These are phyloP conservation scores for Pyricularia pennisetigena DNA, from an alignment of 2,329 filamentous ascomycete genomes.

Conservation along the genomic window DNA sequence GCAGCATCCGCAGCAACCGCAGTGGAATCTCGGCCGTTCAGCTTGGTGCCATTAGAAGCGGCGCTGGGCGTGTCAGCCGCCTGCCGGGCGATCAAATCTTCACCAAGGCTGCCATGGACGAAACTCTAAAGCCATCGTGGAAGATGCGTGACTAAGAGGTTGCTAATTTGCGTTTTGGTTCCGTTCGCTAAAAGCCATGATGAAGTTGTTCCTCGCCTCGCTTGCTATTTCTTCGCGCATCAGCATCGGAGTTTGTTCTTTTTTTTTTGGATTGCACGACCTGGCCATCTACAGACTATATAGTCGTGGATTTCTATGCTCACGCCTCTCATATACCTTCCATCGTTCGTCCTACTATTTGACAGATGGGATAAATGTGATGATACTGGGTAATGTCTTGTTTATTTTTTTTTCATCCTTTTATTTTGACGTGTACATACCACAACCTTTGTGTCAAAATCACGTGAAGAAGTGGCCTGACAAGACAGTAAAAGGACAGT, in stretches of 20 bases:
- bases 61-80: slow-evolving; percentile 78
- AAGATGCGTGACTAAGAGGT: slow-evolving; percentile 31
- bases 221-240: slow-evolving; percentile 3
- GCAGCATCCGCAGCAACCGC: slow-evolving; percentile 61
- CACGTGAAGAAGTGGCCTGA: background rate
- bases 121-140: slow-evolving; percentile 52
- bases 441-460: background rate
- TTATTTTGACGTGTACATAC: background rate
- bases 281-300: background rate
- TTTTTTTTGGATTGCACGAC: background rate
- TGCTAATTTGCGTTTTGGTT: background rate
- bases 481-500: background rate
- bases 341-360: background rate
- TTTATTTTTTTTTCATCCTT: background rate
- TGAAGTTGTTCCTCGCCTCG: background rate
- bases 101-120: slow-evolving; percentile 56
- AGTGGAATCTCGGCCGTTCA: slow-evolving; percentile 67
- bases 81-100: slow-evolving; percentile 76
- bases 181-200: background rate
- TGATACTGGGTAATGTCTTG: background rate
- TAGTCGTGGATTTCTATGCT: background rate
- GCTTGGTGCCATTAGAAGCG: slow-evolving; percentile 62
- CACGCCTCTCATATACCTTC: background rate
- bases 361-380: background rate
- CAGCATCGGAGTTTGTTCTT: slow-evolving; percentile 4